Base-by-base conservation (phyloP, 208 protist species). In the Phytomonas serpens region DNA sequence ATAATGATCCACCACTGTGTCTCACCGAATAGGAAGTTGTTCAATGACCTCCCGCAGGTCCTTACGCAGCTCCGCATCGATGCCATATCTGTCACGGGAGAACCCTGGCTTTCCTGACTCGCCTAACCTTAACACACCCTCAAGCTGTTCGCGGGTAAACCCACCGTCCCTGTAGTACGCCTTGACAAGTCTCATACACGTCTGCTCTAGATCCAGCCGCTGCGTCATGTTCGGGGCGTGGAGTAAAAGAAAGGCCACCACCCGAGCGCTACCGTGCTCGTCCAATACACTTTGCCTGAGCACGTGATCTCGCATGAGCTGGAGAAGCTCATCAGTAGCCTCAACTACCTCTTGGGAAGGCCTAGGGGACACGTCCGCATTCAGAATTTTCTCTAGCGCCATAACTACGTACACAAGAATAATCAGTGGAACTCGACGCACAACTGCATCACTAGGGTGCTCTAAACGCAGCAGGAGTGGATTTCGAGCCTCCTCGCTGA, bases 131-230 rank as follows among this genome's bases (percentile, higher is more conserved):
- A 80, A 13, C 52, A 85, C 36, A 31, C 38, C 34, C n/a, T 72
- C 33, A 47, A 87, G 69, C 51, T 87, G 78, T 47, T 77, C 61
- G 19, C 67, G 77, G 3, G 76, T 78, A 64, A 87, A 87, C 47
- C 47, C 47, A 0, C 82, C 82, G 51, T 82, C 75, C 23, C 61
- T 23, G 34, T 68, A 77, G 63, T 87, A 69, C 36, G 71, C 73
- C 1, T 75, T 42, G 19, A 87, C 29, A 4, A 84, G 65, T 0
- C 31, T 47, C 14, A 78, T 31, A 52, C 77, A 79, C 4, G 65
- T 75, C n/a, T 69, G 71, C 34, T 75, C 66, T 13, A 83, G 38
- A 31, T 47, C 61, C 19, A 76, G 71, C 30, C 77, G 42, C 47
- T 33, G 61, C 38, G 72, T 75, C 72, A 81, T 72, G 9, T 30